Evolutionary conservation across 1,284 basidiomycete genomes (phyloP).

Genomic region (Lignosus rhinocerotis): DNA sequence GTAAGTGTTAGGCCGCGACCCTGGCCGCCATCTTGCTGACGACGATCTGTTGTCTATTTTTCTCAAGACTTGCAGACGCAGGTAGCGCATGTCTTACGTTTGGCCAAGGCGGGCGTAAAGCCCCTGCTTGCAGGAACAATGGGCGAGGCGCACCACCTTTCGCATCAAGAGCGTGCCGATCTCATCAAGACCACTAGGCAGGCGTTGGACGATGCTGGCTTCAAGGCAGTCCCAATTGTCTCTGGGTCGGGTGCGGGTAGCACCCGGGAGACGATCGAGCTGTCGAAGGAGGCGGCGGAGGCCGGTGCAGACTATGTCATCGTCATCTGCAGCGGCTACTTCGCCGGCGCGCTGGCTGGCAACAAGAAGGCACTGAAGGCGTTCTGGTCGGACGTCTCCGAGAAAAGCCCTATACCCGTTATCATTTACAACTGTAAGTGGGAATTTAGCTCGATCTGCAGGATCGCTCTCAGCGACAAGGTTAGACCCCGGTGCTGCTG

Average conservation of each 20-base stretch:
- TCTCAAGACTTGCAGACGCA: conserved; percentile 71
- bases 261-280: conserved; percentile 77
- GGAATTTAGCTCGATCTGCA: not conserved
- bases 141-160: conserved; percentile 83
- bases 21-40: not conserved
- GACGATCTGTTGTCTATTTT: not conserved
- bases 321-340: conserved; percentile 87
- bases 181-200: conserved; percentile 74
- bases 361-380: conserved; percentile 72
- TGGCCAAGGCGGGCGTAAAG: conserved; percentile 72
- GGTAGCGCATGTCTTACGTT: conserved; percentile 69
- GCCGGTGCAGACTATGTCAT: conserved; percentile 86
- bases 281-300: conserved; percentile 72
- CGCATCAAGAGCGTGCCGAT: conserved; percentile 66
- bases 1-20: conserved; percentile 43
- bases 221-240: conserved; percentile 67
- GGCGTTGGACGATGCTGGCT: conserved; percentile 68
- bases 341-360: conserved; percentile 67
- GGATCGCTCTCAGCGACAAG: conserved; percentile 1
- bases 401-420: conserved; percentile 81
- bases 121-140: conserved; percentile 84
- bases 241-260: conserved; percentile 83
- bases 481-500: conserved; percentile 75
- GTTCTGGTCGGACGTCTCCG: conserved; percentile 77
- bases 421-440: conserved; percentile 88